Percentiles rank a stretch among this genome's conserved stretches.
Evolutionary conservation across 345 rosid genomes (phyloP).

Genomic region (Laguncularia racemosa): DNA sequence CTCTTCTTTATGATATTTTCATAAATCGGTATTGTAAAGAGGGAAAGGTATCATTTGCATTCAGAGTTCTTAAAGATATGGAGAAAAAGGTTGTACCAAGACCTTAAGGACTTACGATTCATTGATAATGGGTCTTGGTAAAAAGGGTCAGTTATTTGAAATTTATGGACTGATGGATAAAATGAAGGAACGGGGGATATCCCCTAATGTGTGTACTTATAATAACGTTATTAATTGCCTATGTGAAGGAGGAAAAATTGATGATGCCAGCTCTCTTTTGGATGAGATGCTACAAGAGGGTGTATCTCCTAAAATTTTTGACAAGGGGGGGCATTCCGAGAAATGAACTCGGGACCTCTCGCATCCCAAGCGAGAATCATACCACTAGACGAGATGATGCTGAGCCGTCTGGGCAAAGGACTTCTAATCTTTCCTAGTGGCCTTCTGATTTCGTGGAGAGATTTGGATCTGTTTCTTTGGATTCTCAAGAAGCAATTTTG

Average conservation of each 20-base stretch:
- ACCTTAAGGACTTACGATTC: slow-evolving; percentile 82
- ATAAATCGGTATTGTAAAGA: slow-evolving; percentile 72
- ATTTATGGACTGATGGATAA: slow-evolving; percentile 86
- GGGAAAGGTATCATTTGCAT: slow-evolving; percentile 88
- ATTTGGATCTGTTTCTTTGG: slow-evolving; percentile 63
- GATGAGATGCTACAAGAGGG: slow-evolving; percentile 87
- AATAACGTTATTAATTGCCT: slow-evolving; percentile 68
- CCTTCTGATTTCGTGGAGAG: slow-evolving; percentile 78
- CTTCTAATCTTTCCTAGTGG: slow-evolving; percentile 75
- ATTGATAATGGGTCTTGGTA: slow-evolving; percentile 72
- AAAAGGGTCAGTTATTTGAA: slow-evolving; percentile 76
- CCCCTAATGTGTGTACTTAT: slow-evolving; percentile 74
- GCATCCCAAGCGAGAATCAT: too few relatives aligned
- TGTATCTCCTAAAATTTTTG: slow-evolving; percentile 61
- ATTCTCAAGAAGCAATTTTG: slow-evolving; percentile 59
- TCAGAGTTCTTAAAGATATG: slow-evolving; percentile 95
- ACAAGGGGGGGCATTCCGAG: too few relatives aligned
- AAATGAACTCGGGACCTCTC: too few relatives aligned
- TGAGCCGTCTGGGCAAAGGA: slow-evolving; percentile 60
- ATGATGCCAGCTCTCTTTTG: slow-evolving; percentile 67
- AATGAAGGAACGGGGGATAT: slow-evolving; percentile 83
- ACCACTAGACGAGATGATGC: slow-evolving; percentile 58
- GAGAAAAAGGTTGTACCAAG: slow-evolving; percentile 78
- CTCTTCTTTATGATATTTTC: slow-evolving; percentile 67
- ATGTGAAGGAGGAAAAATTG: slow-evolving; percentile 68